Percentiles rank a stretch among this genome's conserved stretches.
Conservation (phyloP, 441 rosid species). For the Gossypium schwendimanii region DNA sequence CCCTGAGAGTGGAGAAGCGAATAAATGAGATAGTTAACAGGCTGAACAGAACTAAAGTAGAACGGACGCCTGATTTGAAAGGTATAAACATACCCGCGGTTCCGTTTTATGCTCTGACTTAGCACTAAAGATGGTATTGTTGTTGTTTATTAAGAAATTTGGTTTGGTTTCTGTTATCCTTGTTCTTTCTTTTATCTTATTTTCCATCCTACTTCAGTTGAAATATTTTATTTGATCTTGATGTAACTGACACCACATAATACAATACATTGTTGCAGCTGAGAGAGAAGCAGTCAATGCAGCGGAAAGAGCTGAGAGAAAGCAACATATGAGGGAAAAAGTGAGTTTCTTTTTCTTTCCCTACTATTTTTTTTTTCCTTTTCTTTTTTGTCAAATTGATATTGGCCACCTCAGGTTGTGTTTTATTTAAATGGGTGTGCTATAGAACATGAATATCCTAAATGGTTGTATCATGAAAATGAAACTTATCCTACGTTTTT, state of each 20-base stretch:
- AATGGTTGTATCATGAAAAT: background rate
- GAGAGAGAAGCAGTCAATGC: constrained; percentile 87
- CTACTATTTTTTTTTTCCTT: background rate
- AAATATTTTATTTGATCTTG: background rate
- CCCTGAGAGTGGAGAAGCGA: constrained; percentile 87
- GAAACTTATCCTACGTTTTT: background rate
- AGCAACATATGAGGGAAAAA: constrained; percentile 70
- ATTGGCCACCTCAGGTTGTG: background rate
- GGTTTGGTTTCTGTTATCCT: background rate
- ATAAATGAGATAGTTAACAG: constrained; percentile 84
- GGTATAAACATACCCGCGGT: constrained; percentile 32
- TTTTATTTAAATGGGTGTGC: background rate
- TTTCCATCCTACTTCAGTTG: background rate
- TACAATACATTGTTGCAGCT: constrained; percentile 39
- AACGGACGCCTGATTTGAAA: constrained; percentile 82
- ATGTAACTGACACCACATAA: background rate
- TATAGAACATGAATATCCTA: background rate
- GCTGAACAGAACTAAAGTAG: constrained; percentile 84
- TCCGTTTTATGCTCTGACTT: background rate
- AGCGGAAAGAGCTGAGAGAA: constrained; percentile 86
- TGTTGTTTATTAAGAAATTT: background rate
- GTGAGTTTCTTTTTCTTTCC: constrained; percentile 32
- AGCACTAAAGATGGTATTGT: background rate
- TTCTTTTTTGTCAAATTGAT: background rate
- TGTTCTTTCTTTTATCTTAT: background rate